A percentile compares a stretch with the other conserved stretches of the same genome.
phyloP scores from a whole-genome alignment of 805 yeast species.

The Metschnikowia sp. region DNA sequence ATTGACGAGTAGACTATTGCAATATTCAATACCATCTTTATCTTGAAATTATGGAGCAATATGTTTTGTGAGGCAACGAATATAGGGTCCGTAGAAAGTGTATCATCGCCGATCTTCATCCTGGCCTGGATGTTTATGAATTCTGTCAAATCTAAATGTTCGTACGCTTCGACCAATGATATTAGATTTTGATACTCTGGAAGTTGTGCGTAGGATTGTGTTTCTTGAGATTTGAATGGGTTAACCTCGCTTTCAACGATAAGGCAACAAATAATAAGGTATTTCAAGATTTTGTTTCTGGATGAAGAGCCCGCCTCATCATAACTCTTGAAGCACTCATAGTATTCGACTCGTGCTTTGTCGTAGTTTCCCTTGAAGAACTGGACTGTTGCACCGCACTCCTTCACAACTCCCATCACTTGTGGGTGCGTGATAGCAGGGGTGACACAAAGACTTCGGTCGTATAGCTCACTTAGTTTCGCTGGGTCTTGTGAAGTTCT shows the following conservation, averaged over 20 bases:
- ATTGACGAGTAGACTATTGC: slow-evolving; percentile 30
- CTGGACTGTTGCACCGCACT: slow-evolving; percentile 69
- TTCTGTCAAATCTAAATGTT: slow-evolving; percentile 24
- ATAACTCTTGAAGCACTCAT: slow-evolving; percentile 41
- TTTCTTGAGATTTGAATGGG: slow-evolving; percentile 72
- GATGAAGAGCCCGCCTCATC: slow-evolving; percentile 44
- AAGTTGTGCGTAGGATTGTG: slow-evolving; percentile 46
- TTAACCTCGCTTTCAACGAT: slow-evolving; percentile 63
- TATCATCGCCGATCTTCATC: slow-evolving; percentile 22
- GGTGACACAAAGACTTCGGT: slow-evolving; percentile 40
- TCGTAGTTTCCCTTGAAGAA: slow-evolving; percentile 60
- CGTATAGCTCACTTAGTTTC: slow-evolving; percentile 47
- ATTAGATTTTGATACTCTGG: slow-evolving; percentile 22
- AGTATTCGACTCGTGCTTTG: slow-evolving; percentile 61
- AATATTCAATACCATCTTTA: slow-evolving; percentile 28
- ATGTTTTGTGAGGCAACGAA: slow-evolving; percentile 25
- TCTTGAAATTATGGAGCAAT: slow-evolving; percentile 29
- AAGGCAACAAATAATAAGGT: slow-evolving; percentile 58
- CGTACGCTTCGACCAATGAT: slow-evolving; percentile 28
- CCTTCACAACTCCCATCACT: slow-evolving; percentile 69
- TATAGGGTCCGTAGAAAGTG: slow-evolving; percentile 28
- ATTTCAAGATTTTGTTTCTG: slow-evolving; percentile 56
- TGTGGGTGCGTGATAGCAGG: slow-evolving; percentile 74
- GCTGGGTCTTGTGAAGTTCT: slow-evolving; percentile 30
- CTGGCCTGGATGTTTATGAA: slow-evolving; percentile 16